Evolutionary conservation across 2,329 filamentous ascomycete species (phyloP), one percentile per base, ranked within the genome.

Genomic region (Colletotrichum brevisporum): DNA sequence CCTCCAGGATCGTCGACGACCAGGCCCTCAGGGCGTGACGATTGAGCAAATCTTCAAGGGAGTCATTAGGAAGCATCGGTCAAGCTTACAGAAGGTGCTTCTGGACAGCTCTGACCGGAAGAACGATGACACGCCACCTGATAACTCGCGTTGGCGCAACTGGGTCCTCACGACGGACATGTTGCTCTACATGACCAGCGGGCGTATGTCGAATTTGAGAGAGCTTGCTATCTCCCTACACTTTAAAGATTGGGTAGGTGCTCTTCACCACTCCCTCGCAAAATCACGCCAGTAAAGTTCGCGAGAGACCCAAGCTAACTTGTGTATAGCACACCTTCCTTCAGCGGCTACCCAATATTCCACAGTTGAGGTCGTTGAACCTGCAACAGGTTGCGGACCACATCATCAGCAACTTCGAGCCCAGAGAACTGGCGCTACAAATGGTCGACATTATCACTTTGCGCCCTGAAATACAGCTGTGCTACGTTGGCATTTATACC

Each of bases 391-490:
- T 94, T 63, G 85, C 87, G 27, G 88, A 91, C 60, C 88, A 90
- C 72, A 83, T 88, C 9, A 89, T 76, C 79, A 83, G 70, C 76
- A 82, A 81, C 81, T 76, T 75, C 63, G 89, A 92, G 61, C 86
- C 89, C 1, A 87, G 88, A 70, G 93, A 96, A 76, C 84, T 94
- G 36, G 93, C 92, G 0, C 83, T 93, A 71, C 92, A 95, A 76
- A 88, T 95, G 54, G 86, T 94, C 39, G 92, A 95, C 76, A 92
- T 95, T 53, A 90, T 95, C 62, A 90, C 91, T 13, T 83, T 96
- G 16, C 87, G 92, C 5, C 91, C 92, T 0, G 92, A 95, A 73
- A 88, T 95, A 27, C 90, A 91, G 75, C 84, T 96, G 15, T 93
- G 90, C 78, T 95, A 95, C 75, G 86, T 95, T 73, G 94, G 91